A percentile compares a stretch with the other conserved stretches of the same genome.
These are phyloP conservation scores for Strobilomyces echinocephalus DNA, from an alignment of 768 basidiomycete genomes.

Conservation along the genomic window DNA sequence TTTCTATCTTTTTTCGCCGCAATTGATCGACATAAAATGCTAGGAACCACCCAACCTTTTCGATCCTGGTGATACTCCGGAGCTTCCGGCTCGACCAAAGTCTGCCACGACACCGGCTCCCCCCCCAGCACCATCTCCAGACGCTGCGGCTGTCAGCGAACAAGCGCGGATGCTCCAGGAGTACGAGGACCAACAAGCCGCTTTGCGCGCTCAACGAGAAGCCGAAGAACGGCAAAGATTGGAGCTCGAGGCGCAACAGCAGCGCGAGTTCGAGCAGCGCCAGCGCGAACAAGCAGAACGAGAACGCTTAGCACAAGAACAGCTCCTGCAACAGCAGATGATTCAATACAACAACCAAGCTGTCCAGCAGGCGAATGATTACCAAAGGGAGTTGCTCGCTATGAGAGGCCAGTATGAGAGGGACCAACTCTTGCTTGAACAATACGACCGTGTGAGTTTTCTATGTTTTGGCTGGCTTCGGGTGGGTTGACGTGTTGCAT, in stretches of 20 bases:
- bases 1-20: background rate
- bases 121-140: slow-evolving; percentile 69
- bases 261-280: slow-evolving; percentile 84
- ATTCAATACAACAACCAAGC: slow-evolving; percentile 76
- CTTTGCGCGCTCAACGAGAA: slow-evolving; percentile 74
- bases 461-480: background rate
- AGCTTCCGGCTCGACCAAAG: slow-evolving; percentile 79
- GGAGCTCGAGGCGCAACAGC: slow-evolving; percentile 74
- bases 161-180: slow-evolving; percentile 93
- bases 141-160: slow-evolving; percentile 72
- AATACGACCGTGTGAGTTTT: slow-evolving; percentile 78
- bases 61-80: slow-evolving; percentile 78
- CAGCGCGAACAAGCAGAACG: slow-evolving; percentile 85
- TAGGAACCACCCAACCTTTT: slow-evolving; percentile 95
- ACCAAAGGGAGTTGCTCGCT: slow-evolving; percentile 84
- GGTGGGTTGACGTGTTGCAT: slow-evolving; percentile 7
- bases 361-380: slow-evolving; percentile 69
- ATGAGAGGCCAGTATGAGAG: slow-evolving; percentile 98
- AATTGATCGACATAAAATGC: background rate
- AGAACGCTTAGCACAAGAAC: slow-evolving; percentile 85
- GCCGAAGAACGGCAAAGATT: slow-evolving; percentile 77
- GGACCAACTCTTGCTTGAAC: slow-evolving; percentile 95
- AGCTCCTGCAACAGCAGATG: slow-evolving; percentile 78
- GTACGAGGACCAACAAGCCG: slow-evolving; percentile 93
- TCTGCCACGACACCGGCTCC: slow-evolving; percentile 52